Evolutionary conservation across 306 rosid genomes (phyloP), one percentile per base, ranked within the genome.

Genomic region (Acacia melanoxylon): DNA sequence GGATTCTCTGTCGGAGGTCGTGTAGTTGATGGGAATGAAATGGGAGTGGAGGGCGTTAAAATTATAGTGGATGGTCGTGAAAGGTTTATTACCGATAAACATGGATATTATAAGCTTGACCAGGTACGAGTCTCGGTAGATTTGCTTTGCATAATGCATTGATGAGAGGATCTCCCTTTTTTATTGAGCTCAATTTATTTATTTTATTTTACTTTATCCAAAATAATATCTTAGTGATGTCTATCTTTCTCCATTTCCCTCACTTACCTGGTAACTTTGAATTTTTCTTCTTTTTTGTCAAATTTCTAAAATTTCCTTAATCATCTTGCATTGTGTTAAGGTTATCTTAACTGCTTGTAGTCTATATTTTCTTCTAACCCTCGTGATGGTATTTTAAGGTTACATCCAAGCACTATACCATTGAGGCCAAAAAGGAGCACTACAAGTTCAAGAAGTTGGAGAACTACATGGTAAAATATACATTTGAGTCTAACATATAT

Each of bases 1-100:
- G 99, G 99, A 80, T 95, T 95, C 89, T 95, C 99, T 86, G 88
- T 95, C 73, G 99, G 99, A 62, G 99, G 99, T 56, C 92, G 97
- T 62, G 99, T 92, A 41, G 87, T 95, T 81, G 97, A 93, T 88
- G 99, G 96, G 80, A 91, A 93, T 81, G 85, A 84, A 62, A 69
- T 88, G 74, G 99, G 99, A 72, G 94, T 95, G 74, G 97, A 91
- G 81, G 97, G 98, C 74, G 99, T 92, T 76, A 89, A 89, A 87
- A 88, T 95, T 85, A 88, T 88, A 63, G 94, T 95, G 83, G 99
- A 95, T 88, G 98, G 98, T 74, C 90, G 91, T 88, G 94, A 91
- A 86, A 92, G 98, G 87, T 89, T 90, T 40, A 84, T 90, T 85
- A 93, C 99, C n/a, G 98, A 92, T 83, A 91, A 80, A 83, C 89